Base-by-base conservation (phyloP, 208 protist genomes). In the Novymonas esmeraldas region DNA sequence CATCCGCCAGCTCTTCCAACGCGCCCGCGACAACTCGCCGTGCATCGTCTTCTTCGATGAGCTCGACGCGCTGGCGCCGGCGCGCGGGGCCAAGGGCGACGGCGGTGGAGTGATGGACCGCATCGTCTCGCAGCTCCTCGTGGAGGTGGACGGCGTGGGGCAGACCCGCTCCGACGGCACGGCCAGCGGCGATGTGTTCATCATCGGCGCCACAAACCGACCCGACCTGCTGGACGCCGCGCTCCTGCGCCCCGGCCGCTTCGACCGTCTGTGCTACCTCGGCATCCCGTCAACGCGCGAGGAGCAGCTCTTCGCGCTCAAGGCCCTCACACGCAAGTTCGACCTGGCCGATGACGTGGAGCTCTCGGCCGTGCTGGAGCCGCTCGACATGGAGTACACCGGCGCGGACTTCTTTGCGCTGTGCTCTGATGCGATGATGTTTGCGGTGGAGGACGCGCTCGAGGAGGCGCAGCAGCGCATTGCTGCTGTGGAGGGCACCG, bases 381-480 rank as follows among this genome's bases (percentile, higher is more conserved):
- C 85, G n/a, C 70, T 95, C 13, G 79, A 87, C 13, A 75, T 84
- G 22, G 74, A 87, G 13, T 98, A 98, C 76, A 98, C 91, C 28
- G 98, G 98, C 20, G 98, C 98, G 3, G 98, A 99, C 73, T 84
- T 98, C 48, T 96, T 95, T 36, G 89, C 94, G 14, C 70, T 99
- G 7, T 98, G 94, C 79, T 92, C 92, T 7, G 97, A 99, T 73
- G 97, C 97, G 3, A 94, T 97, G 77, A 93, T 99, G 79, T 83
- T 87, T 60, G 95, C 97, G 16, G 89, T 99, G n/a, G 81, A 96
- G 31, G 89, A 98, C 34, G 75, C 81, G 28, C 63, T 95, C 6
- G 78, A 89, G 52, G 31, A 63, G 18, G 58, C 75, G 48, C 70
- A 69, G n/a, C 36, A 45, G 18, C 46, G 64, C 7, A 55, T 70